phyloP scores from a whole-genome alignment of 169 alveolate species.

The Plasmodium falciparum region DNA sequence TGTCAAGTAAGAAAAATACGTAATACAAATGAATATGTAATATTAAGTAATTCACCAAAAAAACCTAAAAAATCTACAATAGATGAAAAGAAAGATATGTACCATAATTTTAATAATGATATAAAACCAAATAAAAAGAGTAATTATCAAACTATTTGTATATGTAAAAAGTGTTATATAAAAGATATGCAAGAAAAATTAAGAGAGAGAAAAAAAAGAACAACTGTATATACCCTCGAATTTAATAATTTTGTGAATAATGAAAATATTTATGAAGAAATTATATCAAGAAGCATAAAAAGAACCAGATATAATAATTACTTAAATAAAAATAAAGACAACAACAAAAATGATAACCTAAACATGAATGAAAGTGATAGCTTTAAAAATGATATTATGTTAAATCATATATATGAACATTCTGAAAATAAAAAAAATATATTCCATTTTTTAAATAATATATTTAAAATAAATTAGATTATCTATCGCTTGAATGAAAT shows the following conservation, averaged over 20 bases:
- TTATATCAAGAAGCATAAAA: background rate
- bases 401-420: background rate
- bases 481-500: too few species aligned
- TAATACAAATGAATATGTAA: conserved; percentile 23
- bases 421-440: conserved; percentile 32
- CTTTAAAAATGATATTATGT: background rate
- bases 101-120: background rate
- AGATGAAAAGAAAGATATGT: background rate
- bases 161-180: conserved; percentile 55
- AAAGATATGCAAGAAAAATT: conserved; percentile 29
- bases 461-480: conserved; percentile 44
- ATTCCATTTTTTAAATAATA: conserved; percentile 29
- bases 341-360: background rate
- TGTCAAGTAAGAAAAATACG: conserved; percentile 7
- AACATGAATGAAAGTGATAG: conserved; percentile 4
- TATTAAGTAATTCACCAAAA: conserved; percentile 1
- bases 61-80: conserved; percentile 3
- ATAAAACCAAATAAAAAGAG: conserved; percentile 4
- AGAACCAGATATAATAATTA: background rate
- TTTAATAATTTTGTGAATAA: conserved; percentile 27
- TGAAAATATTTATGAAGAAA: conserved; percentile 4
- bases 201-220: conserved; percentile 37
- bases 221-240: conserved; percentile 62
- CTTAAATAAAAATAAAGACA: background rate
- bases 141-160: conserved; percentile 7